Evolutionary conservation across 352 stramenopile species (phyloP).

Genomic region (Plasmopara muralis): DNA sequence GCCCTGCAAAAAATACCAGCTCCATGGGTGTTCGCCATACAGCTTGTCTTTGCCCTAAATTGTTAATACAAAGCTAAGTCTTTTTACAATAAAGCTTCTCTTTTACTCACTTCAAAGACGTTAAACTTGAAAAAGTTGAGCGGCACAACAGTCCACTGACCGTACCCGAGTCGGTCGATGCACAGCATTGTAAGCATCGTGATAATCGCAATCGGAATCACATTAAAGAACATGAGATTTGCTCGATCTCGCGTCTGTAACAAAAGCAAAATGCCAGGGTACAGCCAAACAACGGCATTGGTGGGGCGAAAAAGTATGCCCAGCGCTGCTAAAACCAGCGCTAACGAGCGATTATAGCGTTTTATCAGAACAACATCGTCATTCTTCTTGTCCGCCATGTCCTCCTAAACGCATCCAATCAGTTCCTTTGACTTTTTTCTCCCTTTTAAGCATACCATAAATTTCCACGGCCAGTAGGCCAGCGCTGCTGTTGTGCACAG

Average conservation of each 20-base stretch:
- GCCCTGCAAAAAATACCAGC: slow-evolving; percentile 80
- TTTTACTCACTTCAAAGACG: slow-evolving; percentile 50
- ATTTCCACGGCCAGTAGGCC: slow-evolving; percentile 72
- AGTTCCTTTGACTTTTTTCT: slow-evolving; percentile 1
- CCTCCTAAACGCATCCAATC: slow-evolving; percentile 9
- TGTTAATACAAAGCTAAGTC: not conserved
- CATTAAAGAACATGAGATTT: slow-evolving; percentile 34
- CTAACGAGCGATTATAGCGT: slow-evolving; percentile 32
- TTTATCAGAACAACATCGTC: slow-evolving; percentile 18
- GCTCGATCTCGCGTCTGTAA: slow-evolving; percentile 36
- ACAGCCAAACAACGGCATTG: slow-evolving; percentile 72
- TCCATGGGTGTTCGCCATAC: slow-evolving; percentile 74
- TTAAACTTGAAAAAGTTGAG: slow-evolving; percentile 87
- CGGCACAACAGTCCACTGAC: slow-evolving; percentile 78
- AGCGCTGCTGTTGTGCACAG: slow-evolving; percentile 70
- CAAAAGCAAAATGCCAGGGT: slow-evolving; percentile 50
- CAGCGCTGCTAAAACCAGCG: slow-evolving; percentile 49
- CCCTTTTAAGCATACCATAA: slow-evolving; percentile 30
- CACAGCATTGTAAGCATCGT: slow-evolving; percentile 53
- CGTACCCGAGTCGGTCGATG: slow-evolving; percentile 74
- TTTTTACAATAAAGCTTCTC: not conserved
- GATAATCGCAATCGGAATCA: slow-evolving; percentile 53
- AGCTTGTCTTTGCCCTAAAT: slow-evolving; percentile 68
- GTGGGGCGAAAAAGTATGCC: slow-evolving; percentile 80
- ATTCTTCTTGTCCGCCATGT: slow-evolving; percentile 32